Base-by-base conservation (phyloP, 257 asterid species). In the Solanum pennellii region DNA sequence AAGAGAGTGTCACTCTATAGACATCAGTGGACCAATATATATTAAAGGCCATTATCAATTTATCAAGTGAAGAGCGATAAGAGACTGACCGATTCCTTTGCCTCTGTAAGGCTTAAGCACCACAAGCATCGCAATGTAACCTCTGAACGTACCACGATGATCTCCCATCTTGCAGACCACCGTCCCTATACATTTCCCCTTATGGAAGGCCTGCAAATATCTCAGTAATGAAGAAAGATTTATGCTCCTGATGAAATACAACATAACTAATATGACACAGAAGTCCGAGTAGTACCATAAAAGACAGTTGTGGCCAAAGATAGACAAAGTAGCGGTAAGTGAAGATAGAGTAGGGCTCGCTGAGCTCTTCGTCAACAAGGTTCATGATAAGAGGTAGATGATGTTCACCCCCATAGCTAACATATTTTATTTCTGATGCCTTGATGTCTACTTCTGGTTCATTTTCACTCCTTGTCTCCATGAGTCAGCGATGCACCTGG, bases 151-250 rank as follows among this genome's bases (percentile, higher is more conserved):
- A 89, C 94, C 94, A 71, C 98, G 95, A 86, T 96, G 98, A 74
- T 96, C 98, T 73, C 98, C 99, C 99, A 95, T 95, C 92, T 96
- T 95, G 94, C 98, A 96, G 6, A 95, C 99, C 86, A 95, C 96
- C 39, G 98, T 95, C 56, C 99, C 99, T 84, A 97, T 94, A 86
- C 99, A 97, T 93, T 94, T 89, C 44, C 97, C 97, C 33, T 90
- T 86, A 74, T 96, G 98, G 91, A 95, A 97, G 49, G 99, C 99
- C 98, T 94, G 88, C 59, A 66, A 86, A 88, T 83, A 83, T 35
- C 35, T 33, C 72, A 33, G 84, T 41, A 15, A 88, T 6, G 66
- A 23, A 37, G 16, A 79, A 37, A 44, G 41, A 72, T 33, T 14
- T 41, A 29, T 45, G 83, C 35, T 37, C 49, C 44, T 82, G 39